Evolutionary conservation across 148 eudicot genomes (phyloP).

Genomic region (Simmondsia chinensis): DNA sequence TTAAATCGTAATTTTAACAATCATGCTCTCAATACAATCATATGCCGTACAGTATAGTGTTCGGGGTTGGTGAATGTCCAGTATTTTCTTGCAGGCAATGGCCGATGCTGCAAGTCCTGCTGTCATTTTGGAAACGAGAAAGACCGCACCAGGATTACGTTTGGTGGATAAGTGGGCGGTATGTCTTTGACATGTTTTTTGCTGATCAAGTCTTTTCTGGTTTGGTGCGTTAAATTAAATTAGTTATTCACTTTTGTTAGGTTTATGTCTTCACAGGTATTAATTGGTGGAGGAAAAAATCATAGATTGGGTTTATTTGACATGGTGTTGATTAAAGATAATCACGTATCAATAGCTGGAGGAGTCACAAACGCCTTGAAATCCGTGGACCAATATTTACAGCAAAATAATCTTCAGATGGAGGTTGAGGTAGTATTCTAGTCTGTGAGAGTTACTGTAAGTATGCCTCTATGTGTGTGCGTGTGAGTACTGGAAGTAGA

Average conservation of each 20-base stretch:
- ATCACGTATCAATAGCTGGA: conserved; percentile 90
- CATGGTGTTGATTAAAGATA: conserved; percentile 95
- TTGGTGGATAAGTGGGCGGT: conserved; percentile 99
- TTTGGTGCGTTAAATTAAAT: too few relatives aligned
- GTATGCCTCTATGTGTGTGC: too few relatives aligned
- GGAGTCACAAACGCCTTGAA: conserved; percentile 70
- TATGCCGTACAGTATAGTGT: too few relatives aligned
- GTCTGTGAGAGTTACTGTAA: conserved; percentile 3
- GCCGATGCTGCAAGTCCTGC: conserved; percentile 94
- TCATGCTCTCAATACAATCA: too few relatives aligned
- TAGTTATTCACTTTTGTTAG: too few relatives aligned
- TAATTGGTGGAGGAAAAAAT: conserved; percentile 92
- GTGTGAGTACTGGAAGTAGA: too few relatives aligned
- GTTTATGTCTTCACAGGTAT: conserved; percentile 37
- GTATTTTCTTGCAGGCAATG: conserved; percentile 52
- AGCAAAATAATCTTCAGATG: conserved; percentile 66
- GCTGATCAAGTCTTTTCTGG: background rate
- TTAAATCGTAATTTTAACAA: too few relatives aligned
- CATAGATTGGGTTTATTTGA: conserved; percentile 96
- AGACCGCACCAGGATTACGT: conserved; percentile 94
- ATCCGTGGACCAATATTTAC: conserved; percentile 69
- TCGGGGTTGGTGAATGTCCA: background rate
- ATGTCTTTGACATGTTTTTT: conserved; percentile 26
- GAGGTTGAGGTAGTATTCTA: conserved; percentile 71
- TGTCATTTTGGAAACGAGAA: conserved; percentile 74